phyloP scores from a whole-genome alignment of 83 land plant species.

The Thuja plicata region DNA sequence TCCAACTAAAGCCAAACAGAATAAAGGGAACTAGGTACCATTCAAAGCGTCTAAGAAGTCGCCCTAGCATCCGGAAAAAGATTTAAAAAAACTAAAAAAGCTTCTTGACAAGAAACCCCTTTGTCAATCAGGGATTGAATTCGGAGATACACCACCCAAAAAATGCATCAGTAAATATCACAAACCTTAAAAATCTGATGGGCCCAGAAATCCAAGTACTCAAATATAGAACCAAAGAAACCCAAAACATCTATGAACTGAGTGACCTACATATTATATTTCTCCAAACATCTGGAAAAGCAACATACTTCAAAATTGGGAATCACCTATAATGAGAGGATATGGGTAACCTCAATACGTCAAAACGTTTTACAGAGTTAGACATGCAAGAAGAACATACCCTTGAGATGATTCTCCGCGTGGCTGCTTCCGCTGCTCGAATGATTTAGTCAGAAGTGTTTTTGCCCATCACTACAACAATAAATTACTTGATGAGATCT shows the following conservation, averaged over 20 bases:
- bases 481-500: neutral
- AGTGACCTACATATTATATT: neutral
- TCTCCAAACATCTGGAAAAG: neutral
- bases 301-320: neutral
- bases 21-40: neutral
- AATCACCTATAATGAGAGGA: neutral
- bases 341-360: neutral
- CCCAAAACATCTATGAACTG: neutral
- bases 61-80: neutral
- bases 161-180: neutral
- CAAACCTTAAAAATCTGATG: neutral
- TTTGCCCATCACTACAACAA: neutral
- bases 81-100: too few species aligned
- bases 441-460: neutral
- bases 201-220: neutral
- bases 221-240: neutral
- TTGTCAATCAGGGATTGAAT: neutral
- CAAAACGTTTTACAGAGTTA: neutral
- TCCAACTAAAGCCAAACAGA: neutral
- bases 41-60: neutral
- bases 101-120: neutral
- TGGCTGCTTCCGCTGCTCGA: neutral
- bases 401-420: neutral
- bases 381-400: neutral
- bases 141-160: neutral